Conservation (phyloP, 345 rosid genomes). For the Gynandropsis gynandra region DNA sequence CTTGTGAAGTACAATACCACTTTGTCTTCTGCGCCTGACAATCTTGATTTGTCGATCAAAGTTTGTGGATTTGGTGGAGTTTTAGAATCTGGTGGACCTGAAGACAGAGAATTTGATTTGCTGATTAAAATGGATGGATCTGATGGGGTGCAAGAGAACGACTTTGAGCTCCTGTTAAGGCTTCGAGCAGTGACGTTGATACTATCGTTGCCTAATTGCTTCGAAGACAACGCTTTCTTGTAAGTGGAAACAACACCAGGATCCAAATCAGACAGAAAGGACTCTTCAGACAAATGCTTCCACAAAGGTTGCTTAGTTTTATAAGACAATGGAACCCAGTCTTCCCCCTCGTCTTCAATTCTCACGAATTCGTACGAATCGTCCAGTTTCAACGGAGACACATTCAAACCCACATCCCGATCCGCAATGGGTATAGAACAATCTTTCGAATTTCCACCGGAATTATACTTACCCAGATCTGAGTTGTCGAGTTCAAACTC, state of each 20-base stretch:
- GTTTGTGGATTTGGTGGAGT: not conserved
- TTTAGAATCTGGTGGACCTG: slow-evolving; percentile 25
- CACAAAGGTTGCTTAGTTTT: slow-evolving; percentile 46
- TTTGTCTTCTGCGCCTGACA: slow-evolving; percentile 28
- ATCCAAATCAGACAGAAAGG: slow-evolving; percentile 55
- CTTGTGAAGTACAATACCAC: slow-evolving; percentile 66
- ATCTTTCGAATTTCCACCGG: slow-evolving; percentile 3
- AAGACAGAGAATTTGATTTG: slow-evolving; percentile 24
- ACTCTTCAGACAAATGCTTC: slow-evolving; percentile 73
- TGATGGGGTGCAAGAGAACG: slow-evolving; percentile 18
- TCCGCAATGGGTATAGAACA: slow-evolving; percentile 23
- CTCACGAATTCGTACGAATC: slow-evolving; percentile 26
- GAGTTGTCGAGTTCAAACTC: slow-evolving; percentile 34
- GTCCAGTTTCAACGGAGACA: slow-evolving; percentile 28
- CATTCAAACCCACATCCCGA: slow-evolving; percentile 22
- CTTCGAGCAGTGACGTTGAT: slow-evolving; percentile 14
- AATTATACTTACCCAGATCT: slow-evolving; percentile 24
- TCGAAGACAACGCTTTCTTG: slow-evolving; percentile 58
- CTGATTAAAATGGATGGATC: slow-evolving; percentile 5
- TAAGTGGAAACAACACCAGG: slow-evolving; percentile 55
- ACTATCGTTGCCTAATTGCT: slow-evolving; percentile 33
- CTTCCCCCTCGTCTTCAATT: slow-evolving; percentile 21
- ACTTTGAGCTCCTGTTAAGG: slow-evolving; percentile 14
- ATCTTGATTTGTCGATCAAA: slow-evolving; percentile 13
- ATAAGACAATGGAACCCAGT: slow-evolving; percentile 27